Percentiles rank a stretch among this genome's conserved stretches.
These are phyloP conservation scores for Psophocarpus tetragonolobus DNA, from an alignment of 306 rosid species.

Conservation along the genomic window DNA sequence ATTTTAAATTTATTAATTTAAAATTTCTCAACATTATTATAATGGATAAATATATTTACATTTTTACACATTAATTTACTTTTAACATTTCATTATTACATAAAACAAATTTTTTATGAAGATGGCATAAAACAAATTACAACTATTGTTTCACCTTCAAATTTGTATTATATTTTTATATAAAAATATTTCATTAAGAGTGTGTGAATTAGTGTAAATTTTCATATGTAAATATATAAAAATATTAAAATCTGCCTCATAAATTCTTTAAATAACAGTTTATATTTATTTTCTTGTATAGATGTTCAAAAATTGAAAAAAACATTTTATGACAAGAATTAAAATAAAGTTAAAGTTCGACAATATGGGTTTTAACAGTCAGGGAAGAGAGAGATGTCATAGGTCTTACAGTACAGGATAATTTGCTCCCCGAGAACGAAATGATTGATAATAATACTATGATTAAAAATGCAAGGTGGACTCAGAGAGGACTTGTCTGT, in stretches of 20 bases:
- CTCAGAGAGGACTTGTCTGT: background rate
- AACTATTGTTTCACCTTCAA: background rate
- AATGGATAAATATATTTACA: background rate
- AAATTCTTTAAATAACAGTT: background rate
- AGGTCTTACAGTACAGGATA: no score
- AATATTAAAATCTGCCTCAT: background rate
- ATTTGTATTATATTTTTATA: no score
- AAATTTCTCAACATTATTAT: background rate
- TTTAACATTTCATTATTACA: background rate
- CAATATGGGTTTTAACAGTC: background rate
- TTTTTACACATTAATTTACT: background rate
- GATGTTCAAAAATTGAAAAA: background rate
- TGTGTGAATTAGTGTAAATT: no score
- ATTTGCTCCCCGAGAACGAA: background rate
- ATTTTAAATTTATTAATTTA: background rate
- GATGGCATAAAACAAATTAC: background rate
- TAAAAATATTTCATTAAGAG: no score
- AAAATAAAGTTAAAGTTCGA: no score
- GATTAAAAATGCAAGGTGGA: constrained; percentile 14
- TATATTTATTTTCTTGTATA: background rate
- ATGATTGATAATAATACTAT: constrained; percentile 30
- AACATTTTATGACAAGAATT: background rate
- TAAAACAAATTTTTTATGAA: background rate
- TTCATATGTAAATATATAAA: no score
- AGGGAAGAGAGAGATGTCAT: background rate